Evolutionary conservation across 345 rosid species (phyloP), one percentile per base, ranked within the genome.

Genomic region (Moringa oleifera): DNA sequence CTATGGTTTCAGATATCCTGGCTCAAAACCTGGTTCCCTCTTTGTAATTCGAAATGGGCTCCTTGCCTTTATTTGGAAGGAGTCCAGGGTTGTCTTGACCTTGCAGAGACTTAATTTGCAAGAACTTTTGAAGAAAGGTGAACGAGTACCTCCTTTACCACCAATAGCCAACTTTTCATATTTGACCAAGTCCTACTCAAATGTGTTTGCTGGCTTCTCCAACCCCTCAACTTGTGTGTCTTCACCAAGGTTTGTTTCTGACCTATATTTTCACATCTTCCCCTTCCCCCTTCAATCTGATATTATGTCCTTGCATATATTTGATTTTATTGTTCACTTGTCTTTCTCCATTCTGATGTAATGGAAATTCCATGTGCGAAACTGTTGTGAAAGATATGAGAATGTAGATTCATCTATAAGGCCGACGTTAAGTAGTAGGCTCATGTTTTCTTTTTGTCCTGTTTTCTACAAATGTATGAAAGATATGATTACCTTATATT

Each of bases 1-100:
- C 23, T 91, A 91, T 70, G 98, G 96, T 57, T 91, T 91, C 68
- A 73, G 98, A 33, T 91, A 89, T 81, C 95, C 96, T 2, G 92
- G 92, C 41, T 79, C 89, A 62, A 91, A 89, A 80, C 96, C 96
- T 0, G 95, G 98, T 60, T 75, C 86, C 0, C 86, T 91, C 59
- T 91, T 73, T 55, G 83, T 83, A 25, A 78, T 81, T 63, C 73
- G 79, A 57, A 74, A 83, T 71, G 90, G 83, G 66, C 70, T 83
- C 57, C 96, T 91, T 51, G 90, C 85, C 64, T 91, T 91, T 65
- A 71, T 86, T 56, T 91, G 96, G 97, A 91, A 86, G 75, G 96
- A 83, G 63, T 81, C 97, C 12, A 79, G 70, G 68, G 82, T 55
- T 62, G 83, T 86, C 61, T 74, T 89, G 81, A 86, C 90, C 49